Evolutionary conservation across 2,329 filamentous ascomycete genomes (phyloP), one percentile per base, ranked within the genome.

Genomic region (Colletotrichum endophyticum): DNA sequence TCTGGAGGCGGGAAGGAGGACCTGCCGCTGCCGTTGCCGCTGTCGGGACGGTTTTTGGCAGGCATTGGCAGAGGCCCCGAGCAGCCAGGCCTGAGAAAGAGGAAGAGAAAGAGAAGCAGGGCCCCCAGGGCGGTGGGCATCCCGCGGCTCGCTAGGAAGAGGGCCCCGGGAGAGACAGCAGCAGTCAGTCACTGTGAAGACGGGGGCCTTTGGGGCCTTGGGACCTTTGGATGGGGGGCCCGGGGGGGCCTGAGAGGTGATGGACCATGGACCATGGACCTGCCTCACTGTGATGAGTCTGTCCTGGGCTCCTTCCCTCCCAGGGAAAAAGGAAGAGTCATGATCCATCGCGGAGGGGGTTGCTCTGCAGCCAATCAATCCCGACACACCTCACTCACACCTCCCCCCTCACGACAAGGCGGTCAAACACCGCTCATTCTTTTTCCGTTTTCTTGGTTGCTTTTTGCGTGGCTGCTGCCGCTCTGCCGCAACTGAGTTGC

Each of bases 351-450:
- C 30, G 13, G 32, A 36, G 30, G 27, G 61, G 30, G 16, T 15
- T 64, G 34, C 59, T 32, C 27, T 72, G 36, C 72, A 36, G 62
- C 73, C 73, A 75, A 75, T 75, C 44, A 75, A 63, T 57, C 70
- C 73, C 70, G 64, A 69, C 73, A 76, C 73, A 44, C 61, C 44
- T 57, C 22, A 59, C 56, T 27, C 56, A 59, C 56, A 59, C 62
- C 62, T 11, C 32, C 32, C 39, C 59, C 72, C 49, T 72, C 30
- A 53, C 36, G 64, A 59, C 59, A 56, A 77, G 75, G 71, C 75
- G 75, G 75, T 77, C 75, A 77, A 77, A 77, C 75, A 77, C 75
- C 75, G 75, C 75, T 75, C 36, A 36, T 77, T 75, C 66, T 63
- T 73, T 64, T 76, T 68, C 73, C 73, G 57, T 73, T 66, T 76